Conservation (phyloP, 179 eudicot species). For the Amaranthus tricolor region DNA sequence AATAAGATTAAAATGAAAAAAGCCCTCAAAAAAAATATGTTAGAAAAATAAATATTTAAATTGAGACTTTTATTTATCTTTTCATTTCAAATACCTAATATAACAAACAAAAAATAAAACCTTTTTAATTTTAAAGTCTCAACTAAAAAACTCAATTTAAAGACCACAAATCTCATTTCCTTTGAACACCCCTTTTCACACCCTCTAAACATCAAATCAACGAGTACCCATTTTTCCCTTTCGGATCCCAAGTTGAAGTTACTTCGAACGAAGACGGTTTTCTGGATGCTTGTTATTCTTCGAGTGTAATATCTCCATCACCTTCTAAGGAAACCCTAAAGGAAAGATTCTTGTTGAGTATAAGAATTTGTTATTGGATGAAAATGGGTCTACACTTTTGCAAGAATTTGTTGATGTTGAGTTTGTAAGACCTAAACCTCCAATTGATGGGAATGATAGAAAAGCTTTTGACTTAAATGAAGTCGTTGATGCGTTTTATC, state of each 20-base stretch:
- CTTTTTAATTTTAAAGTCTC: too few species aligned
- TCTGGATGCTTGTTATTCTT: conserved; percentile 43
- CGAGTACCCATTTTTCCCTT: conserved; percentile 12
- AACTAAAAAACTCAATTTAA: too few species aligned
- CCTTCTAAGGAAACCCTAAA: not conserved
- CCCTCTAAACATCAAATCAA: not conserved
- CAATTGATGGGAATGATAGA: conserved; percentile 3
- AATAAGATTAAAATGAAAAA: too few species aligned
- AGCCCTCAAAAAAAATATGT: too few species aligned
- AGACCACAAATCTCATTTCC: too few species aligned
- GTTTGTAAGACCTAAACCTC: conserved; percentile 44
- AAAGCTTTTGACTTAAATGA: conserved; percentile 38
- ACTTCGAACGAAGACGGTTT: conserved; percentile 58
- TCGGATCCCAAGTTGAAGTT: conserved; percentile 54
- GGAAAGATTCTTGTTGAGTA: conserved; percentile 45
- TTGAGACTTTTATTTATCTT: too few species aligned
- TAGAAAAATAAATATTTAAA: too few species aligned
- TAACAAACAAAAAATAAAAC: too few species aligned
- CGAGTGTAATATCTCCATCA: conserved; percentile 35
- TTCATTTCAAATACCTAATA: too few species aligned
- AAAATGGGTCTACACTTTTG: conserved; percentile 31
- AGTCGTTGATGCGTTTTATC: conserved; percentile 38
- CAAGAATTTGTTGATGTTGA: conserved; percentile 36
- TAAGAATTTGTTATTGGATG: conserved; percentile 31
- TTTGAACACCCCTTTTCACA: not conserved